A percentile compares a stretch with the other conserved stretches of the same genome.
Evolutionary conservation across 2,329 filamentous ascomycete species (phyloP).

Genomic region (Tolypocladium paradoxum): DNA sequence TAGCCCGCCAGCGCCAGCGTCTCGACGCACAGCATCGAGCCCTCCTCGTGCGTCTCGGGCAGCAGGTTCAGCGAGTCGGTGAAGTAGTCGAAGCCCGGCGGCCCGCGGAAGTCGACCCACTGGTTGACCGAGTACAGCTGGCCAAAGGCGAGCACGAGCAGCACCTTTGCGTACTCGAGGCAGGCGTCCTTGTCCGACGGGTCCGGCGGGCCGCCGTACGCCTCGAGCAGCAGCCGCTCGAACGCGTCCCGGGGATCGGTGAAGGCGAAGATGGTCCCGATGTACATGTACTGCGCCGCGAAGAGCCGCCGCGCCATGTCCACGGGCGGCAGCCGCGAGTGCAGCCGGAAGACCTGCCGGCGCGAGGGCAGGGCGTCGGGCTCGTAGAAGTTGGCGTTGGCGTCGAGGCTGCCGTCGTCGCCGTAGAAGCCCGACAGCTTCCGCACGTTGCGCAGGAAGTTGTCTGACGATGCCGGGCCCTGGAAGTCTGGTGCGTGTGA

Average conservation of each 20-base stretch:
- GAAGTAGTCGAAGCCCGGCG: slow-evolving; percentile 46
- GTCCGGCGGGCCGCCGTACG: slow-evolving; percentile 31
- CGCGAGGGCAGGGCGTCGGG: slow-evolving; percentile 22
- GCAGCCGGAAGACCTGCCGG: slow-evolving; percentile 10
- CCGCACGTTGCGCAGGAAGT: slow-evolving; percentile 24
- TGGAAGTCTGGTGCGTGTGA: slow-evolving; percentile 16
- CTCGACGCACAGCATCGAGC: slow-evolving; percentile 42
- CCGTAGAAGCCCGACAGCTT: slow-evolving; percentile 22
- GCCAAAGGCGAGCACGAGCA: slow-evolving; percentile 43
- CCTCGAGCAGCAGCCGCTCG: slow-evolving; percentile 30
- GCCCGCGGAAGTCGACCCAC: slow-evolving; percentile 38
- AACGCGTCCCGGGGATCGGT: slow-evolving; percentile 33
- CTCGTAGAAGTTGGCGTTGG: slow-evolving; percentile 21
- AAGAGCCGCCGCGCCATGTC: slow-evolving; percentile 40
- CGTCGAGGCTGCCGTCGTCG: slow-evolving; percentile 20
- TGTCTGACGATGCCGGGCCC: slow-evolving; percentile 26
- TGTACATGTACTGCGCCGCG: slow-evolving; percentile 41
- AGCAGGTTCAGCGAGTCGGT: slow-evolving; percentile 38
- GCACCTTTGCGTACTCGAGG: slow-evolving; percentile 37
- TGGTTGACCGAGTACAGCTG: slow-evolving; percentile 48
- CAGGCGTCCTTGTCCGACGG: slow-evolving; percentile 33
- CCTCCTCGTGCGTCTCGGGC: slow-evolving; percentile 44
- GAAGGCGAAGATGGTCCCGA: slow-evolving; percentile 46
- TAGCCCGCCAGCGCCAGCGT: slow-evolving; percentile 43
- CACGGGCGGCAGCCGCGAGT: slow-evolving; percentile 32